Base-by-base conservation (phyloP, 176 grass and related monocot genomes). In the Hordeum vulgare region DNA sequence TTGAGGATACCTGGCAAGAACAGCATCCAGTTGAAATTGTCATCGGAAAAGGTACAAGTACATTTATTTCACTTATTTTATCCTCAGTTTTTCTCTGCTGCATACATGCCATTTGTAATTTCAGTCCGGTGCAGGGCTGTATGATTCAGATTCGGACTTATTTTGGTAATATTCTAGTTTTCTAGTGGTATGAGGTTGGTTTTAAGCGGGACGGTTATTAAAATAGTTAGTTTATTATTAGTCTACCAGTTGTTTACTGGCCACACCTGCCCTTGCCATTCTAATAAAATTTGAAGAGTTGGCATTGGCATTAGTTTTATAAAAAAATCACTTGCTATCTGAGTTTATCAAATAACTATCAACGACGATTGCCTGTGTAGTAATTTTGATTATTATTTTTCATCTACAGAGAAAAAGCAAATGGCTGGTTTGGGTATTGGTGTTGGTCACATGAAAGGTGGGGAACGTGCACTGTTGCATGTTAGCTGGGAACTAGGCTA, bases 1-100 rank as follows among this genome's bases (percentile, higher is more conserved):
- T 98, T 72, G 96, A 98, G 87, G 96, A 98, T 91, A 99, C 91
- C 29, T 90, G 93, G 93, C 96, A 94, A 88, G 96, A 98, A 66
- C 96, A 98, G 51, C 87, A 91, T 28, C 89, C 89, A 61, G 80
- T 88, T 85, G 96, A 98, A 92, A 59, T 98, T 47, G 88, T 95
- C 34, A 45, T 96, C 17, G 91, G 91, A 75, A 96, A 96, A 94
- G 96, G 93, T 95, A 40, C 24, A 11, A 17, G 8, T 67, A 82
- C 47, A 54, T 20, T 85, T 62, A 13, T 26, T 29, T 84, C 25
- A 20, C 28, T 82, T 66, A 67, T 61, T 80, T 82, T 72, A 78
- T 80, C 31, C 51, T 88, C 3, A 76, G 4, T 80, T 75, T 78
- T 71, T 10, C 41, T 12, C 10, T 25, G 49, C 9, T 45, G 23